A percentile compares a stretch with the other conserved stretches of the same genome.
phyloP scores from a whole-genome alignment of 441 rosid species.

The Lepidium campestre region DNA sequence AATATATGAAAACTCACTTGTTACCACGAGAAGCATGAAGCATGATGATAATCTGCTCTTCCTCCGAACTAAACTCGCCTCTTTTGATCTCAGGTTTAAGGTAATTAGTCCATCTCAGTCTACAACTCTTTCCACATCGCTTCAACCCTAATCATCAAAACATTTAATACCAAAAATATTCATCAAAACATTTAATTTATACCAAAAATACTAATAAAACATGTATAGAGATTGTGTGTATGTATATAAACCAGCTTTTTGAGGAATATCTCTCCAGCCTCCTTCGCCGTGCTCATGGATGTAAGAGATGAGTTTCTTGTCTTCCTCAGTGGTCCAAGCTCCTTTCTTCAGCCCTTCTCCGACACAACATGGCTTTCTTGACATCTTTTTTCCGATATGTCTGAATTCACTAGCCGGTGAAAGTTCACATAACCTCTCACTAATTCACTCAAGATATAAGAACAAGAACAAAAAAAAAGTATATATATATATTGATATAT shows the following conservation, averaged over 20 bases:
- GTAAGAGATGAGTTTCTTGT: conserved; percentile 87
- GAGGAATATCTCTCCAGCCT: conserved; percentile 90
- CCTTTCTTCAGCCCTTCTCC: conserved; percentile 96
- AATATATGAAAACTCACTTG: conserved; percentile 26
- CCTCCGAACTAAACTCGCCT: conserved; percentile 51
- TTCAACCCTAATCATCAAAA: conserved; percentile 39
- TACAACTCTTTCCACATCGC: conserved; percentile 54
- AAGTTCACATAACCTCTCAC: conserved; percentile 5
- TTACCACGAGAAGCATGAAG: conserved; percentile 59
- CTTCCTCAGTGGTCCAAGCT: conserved; percentile 98
- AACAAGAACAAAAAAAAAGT: neutral
- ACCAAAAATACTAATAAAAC: neutral
- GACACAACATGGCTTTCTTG: conserved; percentile 89
- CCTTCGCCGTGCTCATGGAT: conserved; percentile 94
- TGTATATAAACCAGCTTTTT: conserved; percentile 64
- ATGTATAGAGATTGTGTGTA: neutral
- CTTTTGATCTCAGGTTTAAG: conserved; percentile 47
- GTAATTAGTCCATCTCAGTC: conserved; percentile 51
- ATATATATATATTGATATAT: neutral
- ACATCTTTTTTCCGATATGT: conserved; percentile 40
- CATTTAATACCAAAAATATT: neutral
- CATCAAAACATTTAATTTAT: neutral
- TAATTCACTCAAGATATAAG: neutral
- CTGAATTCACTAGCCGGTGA: neutral
- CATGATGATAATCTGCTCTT: conserved; percentile 49